Percentiles rank a stretch among this genome's conserved stretches.
Conservation (phyloP, 2,329 filamentous ascomycete genomes). For the Paracoccidioides lutzii region DNA sequence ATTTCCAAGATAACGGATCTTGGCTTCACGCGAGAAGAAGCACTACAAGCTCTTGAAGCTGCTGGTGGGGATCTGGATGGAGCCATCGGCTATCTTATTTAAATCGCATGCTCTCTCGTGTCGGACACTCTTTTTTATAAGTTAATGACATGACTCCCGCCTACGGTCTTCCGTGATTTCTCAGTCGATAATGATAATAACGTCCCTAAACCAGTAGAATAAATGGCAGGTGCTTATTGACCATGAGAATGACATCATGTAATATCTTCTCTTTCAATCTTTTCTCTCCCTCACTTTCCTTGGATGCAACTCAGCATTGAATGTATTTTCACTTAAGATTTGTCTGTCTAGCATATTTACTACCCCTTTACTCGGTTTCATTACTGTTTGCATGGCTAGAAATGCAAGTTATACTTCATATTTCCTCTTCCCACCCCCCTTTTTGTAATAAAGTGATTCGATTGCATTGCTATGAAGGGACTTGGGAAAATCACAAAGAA, state of each 20-base stretch:
- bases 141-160: neutral
- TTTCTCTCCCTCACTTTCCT: neutral
- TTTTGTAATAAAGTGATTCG: no score
- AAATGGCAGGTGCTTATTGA: neutral
- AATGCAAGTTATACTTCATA: neutral
- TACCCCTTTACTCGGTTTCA: neutral
- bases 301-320: neutral
- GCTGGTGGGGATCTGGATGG: slow-evolving; percentile 76
- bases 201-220: neutral
- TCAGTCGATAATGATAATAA: neutral
- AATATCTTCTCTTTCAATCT: neutral
- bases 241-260: neutral
- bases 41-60: slow-evolving; percentile 67
- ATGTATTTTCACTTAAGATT: no score
- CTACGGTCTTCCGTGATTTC: neutral
- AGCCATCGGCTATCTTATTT: slow-evolving; percentile 68
- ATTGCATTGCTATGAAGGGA: no score
- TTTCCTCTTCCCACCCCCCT: no score
- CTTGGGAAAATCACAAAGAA: no score
- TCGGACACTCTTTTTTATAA: neutral
- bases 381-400: neutral
- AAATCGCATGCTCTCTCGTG: slow-evolving; percentile 1
- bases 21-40: slow-evolving; percentile 63
- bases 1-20: slow-evolving; percentile 65
- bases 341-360: no score